Conservation (phyloP, 1,284 basidiomycete species). For the Ceratobasidium sp. region DNA sequence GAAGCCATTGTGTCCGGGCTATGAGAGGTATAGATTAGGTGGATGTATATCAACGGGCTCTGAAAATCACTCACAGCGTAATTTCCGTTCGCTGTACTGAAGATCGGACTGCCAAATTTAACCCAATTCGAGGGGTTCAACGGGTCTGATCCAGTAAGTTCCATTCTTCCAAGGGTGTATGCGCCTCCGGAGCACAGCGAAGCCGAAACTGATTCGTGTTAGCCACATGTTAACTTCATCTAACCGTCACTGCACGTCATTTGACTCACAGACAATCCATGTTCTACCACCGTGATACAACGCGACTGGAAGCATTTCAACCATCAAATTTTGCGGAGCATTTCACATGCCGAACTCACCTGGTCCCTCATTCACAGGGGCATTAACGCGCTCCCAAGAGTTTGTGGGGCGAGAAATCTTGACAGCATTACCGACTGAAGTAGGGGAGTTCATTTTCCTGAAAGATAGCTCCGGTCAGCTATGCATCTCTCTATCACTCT, state of each 20-base stretch:
- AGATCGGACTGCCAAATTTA: slow-evolving; percentile 5
- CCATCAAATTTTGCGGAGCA: no score
- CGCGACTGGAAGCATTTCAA: background rate
- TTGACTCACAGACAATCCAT: slow-evolving; percentile 24
- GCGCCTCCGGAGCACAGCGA: slow-evolving; percentile 22
- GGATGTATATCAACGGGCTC: background rate
- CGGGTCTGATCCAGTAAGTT: background rate
- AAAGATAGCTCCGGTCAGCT: background rate
- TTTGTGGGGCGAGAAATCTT: slow-evolving; percentile 6
- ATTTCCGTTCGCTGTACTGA: background rate
- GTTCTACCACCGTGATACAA: slow-evolving; percentile 1
- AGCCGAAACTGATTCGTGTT: slow-evolving; percentile 30
- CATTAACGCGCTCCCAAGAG: slow-evolving; percentile 34
- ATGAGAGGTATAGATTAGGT: no score
- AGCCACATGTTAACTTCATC: background rate
- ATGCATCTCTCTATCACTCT: no score
- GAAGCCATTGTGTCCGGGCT: slow-evolving; percentile 46
- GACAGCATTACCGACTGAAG: slow-evolving; percentile 4
- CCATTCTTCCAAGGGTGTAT: slow-evolving; percentile 23
- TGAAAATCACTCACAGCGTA: background rate
- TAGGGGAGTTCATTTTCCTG: slow-evolving; percentile 21
- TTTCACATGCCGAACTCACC: background rate
- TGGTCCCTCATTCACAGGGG: slow-evolving; percentile 29
- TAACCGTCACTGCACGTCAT: background rate
- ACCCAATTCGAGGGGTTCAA: background rate